Evolutionary conservation across 805 yeast species (phyloP).

Genomic region (Ogataea nonfermentans): DNA sequence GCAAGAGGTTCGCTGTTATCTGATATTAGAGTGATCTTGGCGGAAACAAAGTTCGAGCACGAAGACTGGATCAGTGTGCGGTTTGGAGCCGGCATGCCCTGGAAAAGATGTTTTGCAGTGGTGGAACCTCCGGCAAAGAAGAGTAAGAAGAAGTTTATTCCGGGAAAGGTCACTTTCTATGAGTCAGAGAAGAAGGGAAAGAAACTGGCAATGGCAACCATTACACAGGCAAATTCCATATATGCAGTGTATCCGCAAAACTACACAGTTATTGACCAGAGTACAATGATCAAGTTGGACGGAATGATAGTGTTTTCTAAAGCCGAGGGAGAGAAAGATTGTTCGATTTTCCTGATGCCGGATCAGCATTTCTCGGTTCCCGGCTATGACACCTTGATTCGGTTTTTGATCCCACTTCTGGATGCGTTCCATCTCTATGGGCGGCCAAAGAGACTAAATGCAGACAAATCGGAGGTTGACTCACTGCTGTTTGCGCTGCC

Average conservation of each 20-base stretch:
- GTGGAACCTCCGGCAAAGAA: constrained; percentile 65
- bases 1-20: constrained; percentile 87
- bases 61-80: constrained; percentile 95
- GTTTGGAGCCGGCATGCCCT: constrained; percentile 97
- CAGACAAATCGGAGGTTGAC: constrained; percentile 63
- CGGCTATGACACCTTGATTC: constrained; percentile 79
- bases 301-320: constrained; percentile 68
- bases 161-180: constrained; percentile 76
- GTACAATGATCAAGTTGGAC: constrained; percentile 86
- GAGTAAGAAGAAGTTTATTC: constrained; percentile 43
- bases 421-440: constrained; percentile 82
- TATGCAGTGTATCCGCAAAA: constrained; percentile 93
- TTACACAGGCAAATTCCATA: constrained; percentile 64
- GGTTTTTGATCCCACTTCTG: constrained; percentile 71
- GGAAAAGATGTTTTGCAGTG: constrained; percentile 93
- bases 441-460: constrained; percentile 70
- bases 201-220: constrained; percentile 78
- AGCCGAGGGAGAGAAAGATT: constrained; percentile 49
- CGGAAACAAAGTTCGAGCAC: constrained; percentile 80
- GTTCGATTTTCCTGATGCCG: constrained; percentile 78
- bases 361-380: constrained; percentile 78
- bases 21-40: constrained; percentile 80
- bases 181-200: constrained; percentile 74
- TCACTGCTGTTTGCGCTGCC: constrained; percentile 82
- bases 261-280: constrained; percentile 73